Conservation (phyloP, 179 eudicot genomes). For the Spergularia azorica region DNA sequence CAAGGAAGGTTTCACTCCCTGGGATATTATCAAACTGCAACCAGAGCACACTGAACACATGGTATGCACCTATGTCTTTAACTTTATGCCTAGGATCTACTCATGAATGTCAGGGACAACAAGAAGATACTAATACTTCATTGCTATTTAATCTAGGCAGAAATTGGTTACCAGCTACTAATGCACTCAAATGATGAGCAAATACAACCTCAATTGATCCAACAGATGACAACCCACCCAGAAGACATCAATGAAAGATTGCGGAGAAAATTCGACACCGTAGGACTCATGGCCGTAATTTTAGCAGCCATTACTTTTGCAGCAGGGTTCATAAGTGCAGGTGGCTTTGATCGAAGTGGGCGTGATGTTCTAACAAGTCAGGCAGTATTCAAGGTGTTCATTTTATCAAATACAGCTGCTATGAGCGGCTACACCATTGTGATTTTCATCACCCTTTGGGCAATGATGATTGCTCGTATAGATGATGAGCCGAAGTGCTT, state of each 20-base stretch:
- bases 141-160: slow-evolving; percentile 30
- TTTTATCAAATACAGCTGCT: slow-evolving; percentile 44
- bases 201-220: slow-evolving; percentile 23
- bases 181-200: slow-evolving; percentile 31
- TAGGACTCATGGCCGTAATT: slow-evolving; percentile 38
- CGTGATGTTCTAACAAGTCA: slow-evolving; percentile 27
- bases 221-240: slow-evolving; percentile 5
- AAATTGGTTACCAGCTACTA: slow-evolving; percentile 43
- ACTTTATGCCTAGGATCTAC: neutral
- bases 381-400: slow-evolving; percentile 35
- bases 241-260: slow-evolving; percentile 29
- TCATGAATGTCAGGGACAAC: no score
- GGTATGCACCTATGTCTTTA: slow-evolving; percentile 32
- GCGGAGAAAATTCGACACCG: slow-evolving; percentile 34
- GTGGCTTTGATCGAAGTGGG: slow-evolving; percentile 30
- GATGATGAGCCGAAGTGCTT: slow-evolving; percentile 43
- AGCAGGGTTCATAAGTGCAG: slow-evolving; percentile 36
- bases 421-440: slow-evolving; percentile 49
- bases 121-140: neutral
- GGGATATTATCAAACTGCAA: slow-evolving; percentile 41
- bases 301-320: slow-evolving; percentile 45
- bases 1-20: slow-evolving; percentile 39
- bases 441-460: slow-evolving; percentile 39
- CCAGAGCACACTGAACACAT: slow-evolving; percentile 38
- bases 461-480: slow-evolving; percentile 36